These are phyloP conservation scores for Yamadazyma pseudoaaseri DNA, from an alignment of 1,139 yeast genomes.

Conservation along the genomic window DNA sequence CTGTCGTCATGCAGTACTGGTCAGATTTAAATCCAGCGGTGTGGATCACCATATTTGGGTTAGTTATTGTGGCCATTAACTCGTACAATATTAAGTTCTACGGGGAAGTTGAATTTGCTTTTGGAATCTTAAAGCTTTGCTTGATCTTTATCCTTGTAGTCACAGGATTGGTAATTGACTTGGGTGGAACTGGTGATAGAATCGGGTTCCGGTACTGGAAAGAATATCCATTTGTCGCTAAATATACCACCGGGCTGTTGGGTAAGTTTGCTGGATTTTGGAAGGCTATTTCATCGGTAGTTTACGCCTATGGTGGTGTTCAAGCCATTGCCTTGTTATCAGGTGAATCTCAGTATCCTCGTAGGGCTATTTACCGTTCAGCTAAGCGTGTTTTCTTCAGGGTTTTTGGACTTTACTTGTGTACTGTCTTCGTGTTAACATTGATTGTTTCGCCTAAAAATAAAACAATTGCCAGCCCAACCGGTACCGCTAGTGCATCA, in stretches of 20 bases:
- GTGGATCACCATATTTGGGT: slow-evolving; percentile 41
- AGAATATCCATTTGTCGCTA: slow-evolving; percentile 49
- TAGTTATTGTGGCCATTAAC: slow-evolving; percentile 34
- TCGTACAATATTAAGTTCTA: slow-evolving; percentile 44
- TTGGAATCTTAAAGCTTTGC: slow-evolving; percentile 48
- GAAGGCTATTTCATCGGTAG: slow-evolving; percentile 79
- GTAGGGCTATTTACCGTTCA: slow-evolving; percentile 66
- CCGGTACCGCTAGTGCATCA: slow-evolving; percentile 31
- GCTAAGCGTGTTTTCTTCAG: slow-evolving; percentile 73
- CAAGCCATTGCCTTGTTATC: slow-evolving; percentile 76
- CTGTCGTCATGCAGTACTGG: slow-evolving; percentile 45
- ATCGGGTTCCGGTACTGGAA: slow-evolving; percentile 42
- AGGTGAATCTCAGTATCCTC: slow-evolving; percentile 75
- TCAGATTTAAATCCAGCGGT: slow-evolving; percentile 34
- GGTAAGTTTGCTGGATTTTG: slow-evolving; percentile 67
- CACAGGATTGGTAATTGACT: slow-evolving; percentile 39
- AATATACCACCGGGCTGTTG: slow-evolving; percentile 49
- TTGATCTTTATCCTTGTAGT: slow-evolving; percentile 51
- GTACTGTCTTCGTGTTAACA: slow-evolving; percentile 46
- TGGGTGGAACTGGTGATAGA: slow-evolving; percentile 40
- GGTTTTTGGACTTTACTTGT: slow-evolving; percentile 55
- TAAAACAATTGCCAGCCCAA: slow-evolving; percentile 30
- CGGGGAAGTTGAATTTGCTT: slow-evolving; percentile 43
- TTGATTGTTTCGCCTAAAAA: slow-evolving; percentile 42
- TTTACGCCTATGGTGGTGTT: slow-evolving; percentile 68